Conservation (phyloP, 1,284 basidiomycete species). For the Grifola frondosa region DNA sequence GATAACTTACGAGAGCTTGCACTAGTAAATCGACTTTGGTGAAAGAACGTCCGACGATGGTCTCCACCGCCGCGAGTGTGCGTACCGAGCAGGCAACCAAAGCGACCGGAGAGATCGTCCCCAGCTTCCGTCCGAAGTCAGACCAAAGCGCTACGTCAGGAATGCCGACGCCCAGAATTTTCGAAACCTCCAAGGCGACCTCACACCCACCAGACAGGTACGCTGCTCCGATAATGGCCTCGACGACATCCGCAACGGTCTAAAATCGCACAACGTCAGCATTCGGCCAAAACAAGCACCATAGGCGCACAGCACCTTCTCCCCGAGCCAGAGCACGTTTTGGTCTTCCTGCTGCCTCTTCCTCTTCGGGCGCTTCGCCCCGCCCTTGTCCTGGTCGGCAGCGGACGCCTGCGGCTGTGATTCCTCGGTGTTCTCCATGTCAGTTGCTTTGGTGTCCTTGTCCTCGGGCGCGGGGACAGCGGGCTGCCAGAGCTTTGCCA, state of each 20-base stretch:
- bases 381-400: conserved; percentile 3
- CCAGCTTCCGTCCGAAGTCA: conserved; percentile 58
- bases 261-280: too few species aligned
- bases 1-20: conserved; percentile 63
- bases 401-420: neutral
- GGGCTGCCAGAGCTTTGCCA: conserved; percentile 60
- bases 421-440: conserved; percentile 6
- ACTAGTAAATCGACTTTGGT: conserved; percentile 58
- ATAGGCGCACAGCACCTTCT: conserved; percentile 59
- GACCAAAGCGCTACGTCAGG: conserved; percentile 63
- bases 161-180: conserved; percentile 62
- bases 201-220: conserved; percentile 70
- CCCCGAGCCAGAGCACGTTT: conserved; percentile 62
- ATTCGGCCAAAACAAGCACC: too few species aligned
- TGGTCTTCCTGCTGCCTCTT: conserved; percentile 47
- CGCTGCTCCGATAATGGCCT: conserved; percentile 80
- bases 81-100: conserved; percentile 28
- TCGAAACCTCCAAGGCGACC: conserved; percentile 58
- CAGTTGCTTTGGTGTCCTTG: conserved; percentile 2
- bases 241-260: conserved; percentile 80
- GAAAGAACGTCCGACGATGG: conserved; percentile 62
- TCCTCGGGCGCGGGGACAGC: neutral
- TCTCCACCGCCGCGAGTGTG: conserved; percentile 56
- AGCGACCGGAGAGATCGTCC: conserved; percentile 39
- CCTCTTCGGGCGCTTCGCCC: conserved; percentile 36